A percentile compares a stretch with the other conserved stretches of the same genome.
These are phyloP conservation scores for Ustilago tritici DNA, from an alignment of 1,284 basidiomycete species.

Conservation along the genomic window DNA sequence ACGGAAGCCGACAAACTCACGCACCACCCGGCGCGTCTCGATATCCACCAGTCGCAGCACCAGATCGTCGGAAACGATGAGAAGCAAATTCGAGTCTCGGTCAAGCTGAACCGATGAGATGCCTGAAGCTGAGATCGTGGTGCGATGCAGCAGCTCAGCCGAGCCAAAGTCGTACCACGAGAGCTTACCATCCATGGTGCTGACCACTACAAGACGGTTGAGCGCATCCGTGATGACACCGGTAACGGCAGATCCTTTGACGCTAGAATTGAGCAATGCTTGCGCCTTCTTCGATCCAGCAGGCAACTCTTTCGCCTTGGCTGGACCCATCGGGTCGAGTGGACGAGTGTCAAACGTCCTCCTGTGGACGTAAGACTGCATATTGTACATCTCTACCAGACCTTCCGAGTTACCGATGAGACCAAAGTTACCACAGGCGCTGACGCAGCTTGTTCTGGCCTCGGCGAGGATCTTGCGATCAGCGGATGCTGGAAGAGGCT, in stretches of 20 bases:
- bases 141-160: conserved; percentile 77
- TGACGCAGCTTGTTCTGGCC: conserved; percentile 74
- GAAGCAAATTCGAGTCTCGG: conserved; percentile 86
- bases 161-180: conserved; percentile 97
- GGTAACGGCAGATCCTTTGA: conserved; percentile 71
- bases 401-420: conserved; percentile 73
- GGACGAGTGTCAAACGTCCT: conserved; percentile 71
- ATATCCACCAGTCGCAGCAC: conserved; percentile 88
- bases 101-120: conserved; percentile 82
- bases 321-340: conserved; percentile 31
- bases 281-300: conserved; percentile 38
- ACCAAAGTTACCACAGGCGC: conserved; percentile 96
- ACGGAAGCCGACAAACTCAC: conserved; percentile 76
- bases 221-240: conserved; percentile 88
- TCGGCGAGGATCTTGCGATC: conserved; percentile 71
- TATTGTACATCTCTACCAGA: conserved; percentile 65
- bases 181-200: conserved; percentile 85
- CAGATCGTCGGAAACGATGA: conserved; percentile 86
- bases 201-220: conserved; percentile 83
- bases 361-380: conserved; percentile 87
- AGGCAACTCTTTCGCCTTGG: conserved; percentile 39
- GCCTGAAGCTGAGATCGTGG: conserved; percentile 78
- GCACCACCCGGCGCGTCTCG: conserved; percentile 86
- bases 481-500: conserved; percentile 44
- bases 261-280: conserved; percentile 29